Conservation (phyloP, 2,329 filamentous ascomycete species). For the Pseudodiploospora longispora region DNA sequence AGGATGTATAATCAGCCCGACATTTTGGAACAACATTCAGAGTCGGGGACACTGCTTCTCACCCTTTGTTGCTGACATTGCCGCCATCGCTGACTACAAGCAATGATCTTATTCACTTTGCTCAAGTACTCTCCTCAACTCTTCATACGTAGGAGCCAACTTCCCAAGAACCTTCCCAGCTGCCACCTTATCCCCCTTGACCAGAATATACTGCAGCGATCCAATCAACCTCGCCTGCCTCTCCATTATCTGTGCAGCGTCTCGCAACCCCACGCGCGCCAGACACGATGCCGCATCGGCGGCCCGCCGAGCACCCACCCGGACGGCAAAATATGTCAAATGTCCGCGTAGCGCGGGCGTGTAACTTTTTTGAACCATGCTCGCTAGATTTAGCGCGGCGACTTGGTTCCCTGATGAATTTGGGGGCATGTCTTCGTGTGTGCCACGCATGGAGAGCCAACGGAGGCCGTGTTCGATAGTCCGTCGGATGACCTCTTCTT, state of each 20-base stretch:
- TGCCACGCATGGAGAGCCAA: constrained; percentile 5
- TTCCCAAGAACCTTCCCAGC: constrained; percentile 6
- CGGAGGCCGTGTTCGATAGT: constrained; percentile 6
- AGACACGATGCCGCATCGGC: constrained; percentile 11
- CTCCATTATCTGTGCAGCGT: constrained; percentile 5
- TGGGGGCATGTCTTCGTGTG: constrained; percentile 6
- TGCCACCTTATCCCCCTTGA: constrained; percentile 2
- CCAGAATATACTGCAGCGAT: constrained; percentile 10
- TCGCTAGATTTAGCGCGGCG: constrained; percentile 6
- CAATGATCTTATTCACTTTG: no score
- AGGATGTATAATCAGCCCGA: no score
- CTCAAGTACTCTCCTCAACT: constrained; percentile 1
- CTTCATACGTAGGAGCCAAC: constrained; percentile 11
- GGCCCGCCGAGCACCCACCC: constrained; percentile 10
- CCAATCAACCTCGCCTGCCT: constrained; percentile 10
- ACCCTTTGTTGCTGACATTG: no score
- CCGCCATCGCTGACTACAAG: no score
- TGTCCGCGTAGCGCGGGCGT: constrained; percentile 1
- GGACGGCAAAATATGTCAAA: constrained; percentile 10
- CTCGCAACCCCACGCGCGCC: constrained; percentile 6
- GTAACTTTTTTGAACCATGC: constrained; percentile 7
- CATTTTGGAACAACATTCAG: no score
- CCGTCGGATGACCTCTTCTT: constrained; percentile 11
- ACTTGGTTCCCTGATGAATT: constrained; percentile 9
- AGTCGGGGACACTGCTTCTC: no score